Evolutionary conservation across 768 basidiomycete species (phyloP).

Genomic region (Lactarius quietus): DNA sequence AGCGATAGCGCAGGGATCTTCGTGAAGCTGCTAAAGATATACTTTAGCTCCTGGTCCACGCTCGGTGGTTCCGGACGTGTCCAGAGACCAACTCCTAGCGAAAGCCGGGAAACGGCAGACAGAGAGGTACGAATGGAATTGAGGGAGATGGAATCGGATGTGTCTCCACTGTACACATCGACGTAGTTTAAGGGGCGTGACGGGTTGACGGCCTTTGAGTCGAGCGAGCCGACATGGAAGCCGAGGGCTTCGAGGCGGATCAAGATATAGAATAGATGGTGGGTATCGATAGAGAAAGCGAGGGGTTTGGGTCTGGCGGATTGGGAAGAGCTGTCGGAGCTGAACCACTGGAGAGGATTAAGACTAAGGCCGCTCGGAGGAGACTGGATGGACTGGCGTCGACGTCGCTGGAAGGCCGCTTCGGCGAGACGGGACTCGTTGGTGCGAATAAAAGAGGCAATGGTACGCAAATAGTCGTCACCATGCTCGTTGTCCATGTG

Average conservation of each 20-base stretch:
- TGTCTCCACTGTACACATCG: constrained; percentile 53
- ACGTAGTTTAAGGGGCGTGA: constrained; percentile 76
- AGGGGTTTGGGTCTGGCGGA: constrained; percentile 48
- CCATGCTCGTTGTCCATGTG: constrained; percentile 56
- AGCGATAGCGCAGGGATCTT: constrained; percentile 78
- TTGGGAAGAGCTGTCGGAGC: constrained; percentile 34
- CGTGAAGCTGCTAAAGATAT: constrained; percentile 86
- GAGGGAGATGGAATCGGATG: constrained; percentile 70
- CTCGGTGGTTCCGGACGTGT: constrained; percentile 50
- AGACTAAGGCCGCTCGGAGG: constrained; percentile 39
- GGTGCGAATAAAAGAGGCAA: constrained; percentile 65
- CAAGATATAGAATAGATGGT: constrained; percentile 84
- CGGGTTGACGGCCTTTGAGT: constrained; percentile 68
- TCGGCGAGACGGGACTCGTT: constrained; percentile 75
- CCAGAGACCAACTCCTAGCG: constrained; percentile 76
- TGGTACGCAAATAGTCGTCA: constrained; percentile 70
- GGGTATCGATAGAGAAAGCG: constrained; percentile 66
- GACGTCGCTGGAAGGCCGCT: constrained; percentile 49
- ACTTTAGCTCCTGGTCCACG: constrained; percentile 75
- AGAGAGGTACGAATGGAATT: constrained; percentile 73
- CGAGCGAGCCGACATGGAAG: constrained; percentile 74
- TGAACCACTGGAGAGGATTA: constrained; percentile 64
- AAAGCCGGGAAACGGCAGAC: constrained; percentile 71
- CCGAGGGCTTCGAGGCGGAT: constrained; percentile 82
- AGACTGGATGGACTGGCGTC: constrained; percentile 37